phyloP scores from a whole-genome alignment of 495 filamentous ascomycete species.

The Annulohypoxylon bovei region DNA sequence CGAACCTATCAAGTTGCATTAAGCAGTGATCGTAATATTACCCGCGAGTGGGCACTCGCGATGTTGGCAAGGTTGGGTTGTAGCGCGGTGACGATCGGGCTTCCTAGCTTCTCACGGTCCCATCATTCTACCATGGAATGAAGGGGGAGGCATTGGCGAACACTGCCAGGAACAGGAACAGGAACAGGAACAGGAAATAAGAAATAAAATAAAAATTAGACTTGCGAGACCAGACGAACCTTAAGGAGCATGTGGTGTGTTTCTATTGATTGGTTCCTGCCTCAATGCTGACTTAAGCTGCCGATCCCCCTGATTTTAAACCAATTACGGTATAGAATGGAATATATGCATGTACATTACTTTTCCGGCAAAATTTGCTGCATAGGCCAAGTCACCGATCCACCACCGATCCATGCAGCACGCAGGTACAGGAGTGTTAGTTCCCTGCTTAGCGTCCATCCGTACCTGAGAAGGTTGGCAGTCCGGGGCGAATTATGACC shows the following conservation, averaged over 20 bases:
- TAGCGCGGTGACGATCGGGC: conserved; percentile 32
- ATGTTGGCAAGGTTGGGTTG: conserved; percentile 13
- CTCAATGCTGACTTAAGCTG: conserved; percentile 18
- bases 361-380: conserved; percentile 10
- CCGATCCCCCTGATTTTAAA: conserved; percentile 42
- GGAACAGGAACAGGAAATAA: conserved; percentile 12
- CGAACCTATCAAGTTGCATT: conserved; percentile 27
- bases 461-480: neutral
- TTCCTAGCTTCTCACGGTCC: no score
- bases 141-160: conserved; percentile 17
- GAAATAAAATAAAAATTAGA: conserved; percentile 14
- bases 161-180: neutral
- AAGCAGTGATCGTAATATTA: conserved; percentile 31
- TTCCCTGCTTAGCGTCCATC: conserved; percentile 1
- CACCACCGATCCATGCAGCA: conserved; percentile 28
- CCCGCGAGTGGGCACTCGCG: conserved; percentile 10
- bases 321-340: conserved; percentile 11
- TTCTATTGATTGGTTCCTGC: conserved; percentile 34
- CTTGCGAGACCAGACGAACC: conserved; percentile 10
- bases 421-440: conserved; percentile 35
- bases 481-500: neutral
- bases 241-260: conserved; percentile 25
- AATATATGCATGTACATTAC: conserved; percentile 10
- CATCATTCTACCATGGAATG: conserved; percentile 31
- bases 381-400: conserved; percentile 23